A percentile compares a stretch with the other conserved stretches of the same genome.
These are phyloP conservation scores for Solanum pennellii DNA, from an alignment of 257 asterid genomes.

Conservation along the genomic window DNA sequence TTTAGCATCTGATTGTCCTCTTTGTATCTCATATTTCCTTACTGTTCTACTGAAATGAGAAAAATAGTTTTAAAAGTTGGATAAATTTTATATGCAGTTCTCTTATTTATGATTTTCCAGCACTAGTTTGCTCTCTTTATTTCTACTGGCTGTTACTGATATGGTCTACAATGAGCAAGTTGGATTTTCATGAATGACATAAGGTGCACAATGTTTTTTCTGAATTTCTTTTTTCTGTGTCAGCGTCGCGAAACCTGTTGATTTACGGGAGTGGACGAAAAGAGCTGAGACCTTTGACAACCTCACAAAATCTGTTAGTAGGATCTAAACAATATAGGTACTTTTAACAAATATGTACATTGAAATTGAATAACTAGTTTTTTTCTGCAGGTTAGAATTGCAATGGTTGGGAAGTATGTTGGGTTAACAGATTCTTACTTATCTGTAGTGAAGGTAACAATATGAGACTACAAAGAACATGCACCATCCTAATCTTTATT, in stretches of 20 bases:
- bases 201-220: not conserved
- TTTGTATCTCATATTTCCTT: not conserved
- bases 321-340: not conserved
- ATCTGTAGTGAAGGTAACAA: constrained; percentile 85
- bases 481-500: not conserved
- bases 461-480: not conserved
- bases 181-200: not conserved
- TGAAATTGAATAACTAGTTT: not conserved
- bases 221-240: not conserved
- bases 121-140: not conserved
- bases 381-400: constrained; percentile 71
- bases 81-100: not conserved
- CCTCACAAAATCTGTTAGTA: constrained; percentile 70
- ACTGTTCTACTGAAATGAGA: not conserved
- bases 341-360: not conserved
- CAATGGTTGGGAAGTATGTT: constrained; percentile 97
- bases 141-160: not conserved
- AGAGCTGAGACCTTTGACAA: constrained; percentile 85
- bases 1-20: not conserved
- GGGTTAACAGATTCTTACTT: constrained; percentile 89
- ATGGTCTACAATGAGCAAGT: not conserved
- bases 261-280: constrained; percentile 78
- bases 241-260: constrained; percentile 67
- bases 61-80: not conserved
- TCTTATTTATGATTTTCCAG: not conserved